A percentile compares a stretch with the other conserved stretches of the same genome.
phyloP scores from a whole-genome alignment of 345 rosid species.

The Heritiera fomes region DNA sequence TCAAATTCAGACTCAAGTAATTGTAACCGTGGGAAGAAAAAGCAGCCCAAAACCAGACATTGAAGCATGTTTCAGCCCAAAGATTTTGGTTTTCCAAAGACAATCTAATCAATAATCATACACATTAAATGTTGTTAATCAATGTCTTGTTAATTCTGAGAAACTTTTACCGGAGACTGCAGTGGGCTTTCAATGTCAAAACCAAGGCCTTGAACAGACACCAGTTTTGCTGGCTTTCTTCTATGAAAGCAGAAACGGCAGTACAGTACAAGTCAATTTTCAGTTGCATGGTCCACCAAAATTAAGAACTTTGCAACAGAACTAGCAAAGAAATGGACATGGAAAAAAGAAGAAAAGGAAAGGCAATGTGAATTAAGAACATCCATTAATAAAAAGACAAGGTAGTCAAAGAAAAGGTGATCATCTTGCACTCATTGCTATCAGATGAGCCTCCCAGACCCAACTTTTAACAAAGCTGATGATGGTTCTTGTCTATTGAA shows the following conservation, averaged over 20 bases:
- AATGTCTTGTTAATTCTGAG: neutral
- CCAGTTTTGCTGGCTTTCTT: neutral
- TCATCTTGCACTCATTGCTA: constrained; percentile 20
- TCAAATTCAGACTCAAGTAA: neutral
- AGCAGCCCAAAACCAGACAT: neutral
- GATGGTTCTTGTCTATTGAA: neutral
- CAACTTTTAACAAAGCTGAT: constrained; percentile 27
- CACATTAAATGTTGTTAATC: neutral
- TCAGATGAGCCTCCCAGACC: constrained; percentile 11
- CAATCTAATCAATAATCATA: neutral
- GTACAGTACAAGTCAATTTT: neutral
- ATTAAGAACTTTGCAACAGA: constrained; percentile 1
- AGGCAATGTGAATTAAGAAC: neutral
- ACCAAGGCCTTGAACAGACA: neutral
- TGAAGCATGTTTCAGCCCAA: neutral
- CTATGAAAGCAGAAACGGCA: neutral
- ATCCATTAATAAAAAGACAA: constrained; percentile 2
- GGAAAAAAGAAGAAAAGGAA: neutral
- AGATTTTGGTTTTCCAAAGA: neutral
- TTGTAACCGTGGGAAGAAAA: neutral
- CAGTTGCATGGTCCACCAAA: constrained; percentile 13
- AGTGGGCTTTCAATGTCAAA: neutral
- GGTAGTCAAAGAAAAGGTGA: constrained; percentile 15
- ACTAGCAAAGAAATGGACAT: neutral
- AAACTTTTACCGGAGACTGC: neutral